Percentiles rank a stretch among this genome's conserved stretches.
Evolutionary conservation across 2,329 filamentous ascomycete species (phyloP).

Genomic region (Diplodia sapinea): DNA sequence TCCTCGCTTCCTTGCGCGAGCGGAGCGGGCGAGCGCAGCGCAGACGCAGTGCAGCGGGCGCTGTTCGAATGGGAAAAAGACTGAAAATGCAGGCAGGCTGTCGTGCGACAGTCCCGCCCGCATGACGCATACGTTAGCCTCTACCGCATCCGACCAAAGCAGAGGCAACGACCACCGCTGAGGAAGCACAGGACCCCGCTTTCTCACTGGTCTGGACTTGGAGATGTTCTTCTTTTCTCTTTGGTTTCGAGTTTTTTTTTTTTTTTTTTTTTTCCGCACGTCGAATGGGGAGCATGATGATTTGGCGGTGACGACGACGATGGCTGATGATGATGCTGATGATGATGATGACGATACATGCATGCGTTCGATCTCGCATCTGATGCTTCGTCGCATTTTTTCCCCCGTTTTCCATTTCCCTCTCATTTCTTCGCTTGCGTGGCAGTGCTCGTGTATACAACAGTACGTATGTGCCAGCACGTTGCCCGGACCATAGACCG

Average conservation of each 20-base stretch:
- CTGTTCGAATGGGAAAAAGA: background rate
- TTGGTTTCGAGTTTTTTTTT: background rate
- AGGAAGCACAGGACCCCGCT: background rate
- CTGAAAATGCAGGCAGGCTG: background rate
- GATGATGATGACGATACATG: background rate
- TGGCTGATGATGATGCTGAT: background rate
- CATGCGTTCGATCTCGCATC: background rate
- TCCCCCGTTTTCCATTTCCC: background rate
- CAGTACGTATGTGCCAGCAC: background rate
- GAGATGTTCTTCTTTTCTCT: background rate
- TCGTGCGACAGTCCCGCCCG: background rate
- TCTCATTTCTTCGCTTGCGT: background rate
- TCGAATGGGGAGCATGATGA: background rate
- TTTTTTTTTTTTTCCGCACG: background rate
- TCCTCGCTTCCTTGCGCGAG: too few species aligned
- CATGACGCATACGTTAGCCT: conserved; percentile 1
- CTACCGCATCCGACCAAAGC: background rate
- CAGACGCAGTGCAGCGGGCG: background rate
- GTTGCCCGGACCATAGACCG: too few species aligned
- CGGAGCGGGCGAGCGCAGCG: too few species aligned
- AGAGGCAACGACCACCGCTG: background rate
- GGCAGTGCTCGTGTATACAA: background rate
- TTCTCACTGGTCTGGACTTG: too few species aligned
- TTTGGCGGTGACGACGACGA: background rate
- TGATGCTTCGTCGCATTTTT: background rate